Conservation (phyloP, 805 yeast species). For the baker's yeast (Saccharomyces cerevisiae) region DNA sequence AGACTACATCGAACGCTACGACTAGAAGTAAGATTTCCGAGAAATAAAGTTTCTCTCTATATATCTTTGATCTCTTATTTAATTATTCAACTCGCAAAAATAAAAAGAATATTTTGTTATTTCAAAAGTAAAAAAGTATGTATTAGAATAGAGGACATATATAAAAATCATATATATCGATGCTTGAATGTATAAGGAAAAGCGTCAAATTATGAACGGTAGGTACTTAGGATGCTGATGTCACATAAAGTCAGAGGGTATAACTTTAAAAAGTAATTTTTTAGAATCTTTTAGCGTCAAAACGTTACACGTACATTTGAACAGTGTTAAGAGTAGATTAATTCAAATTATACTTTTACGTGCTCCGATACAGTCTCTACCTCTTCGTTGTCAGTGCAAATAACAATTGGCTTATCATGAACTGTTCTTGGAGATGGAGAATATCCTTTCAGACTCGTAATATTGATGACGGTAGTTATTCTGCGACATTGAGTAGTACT, state of each 20-base stretch:
- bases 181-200: background rate
- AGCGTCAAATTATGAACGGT: background rate
- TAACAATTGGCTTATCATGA: slow-evolving; percentile 1
- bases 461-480: background rate
- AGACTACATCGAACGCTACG: slow-evolving; percentile 42
- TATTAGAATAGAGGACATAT: background rate
- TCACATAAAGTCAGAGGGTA: background rate
- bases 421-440: background rate
- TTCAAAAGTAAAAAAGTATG: background rate
- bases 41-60: background rate
- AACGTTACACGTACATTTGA: too few species aligned
- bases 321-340: background rate
- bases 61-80: background rate
- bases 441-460: background rate
- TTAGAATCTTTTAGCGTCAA: background rate
- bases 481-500: background rate
- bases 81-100: background rate
- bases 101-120: background rate
- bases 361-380: slow-evolving; percentile 23
- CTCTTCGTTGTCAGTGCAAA: slow-evolving; percentile 23
- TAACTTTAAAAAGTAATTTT: background rate
- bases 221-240: background rate
- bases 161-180: background rate
- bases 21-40: background rate
- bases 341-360: slow-evolving; percentile 13